Percentiles rank a stretch among this genome's conserved stretches.
These are phyloP conservation scores for Aphelidium insulamus DNA, from an alignment of 371 early-diverging fungal genomes.

Conservation along the genomic window DNA sequence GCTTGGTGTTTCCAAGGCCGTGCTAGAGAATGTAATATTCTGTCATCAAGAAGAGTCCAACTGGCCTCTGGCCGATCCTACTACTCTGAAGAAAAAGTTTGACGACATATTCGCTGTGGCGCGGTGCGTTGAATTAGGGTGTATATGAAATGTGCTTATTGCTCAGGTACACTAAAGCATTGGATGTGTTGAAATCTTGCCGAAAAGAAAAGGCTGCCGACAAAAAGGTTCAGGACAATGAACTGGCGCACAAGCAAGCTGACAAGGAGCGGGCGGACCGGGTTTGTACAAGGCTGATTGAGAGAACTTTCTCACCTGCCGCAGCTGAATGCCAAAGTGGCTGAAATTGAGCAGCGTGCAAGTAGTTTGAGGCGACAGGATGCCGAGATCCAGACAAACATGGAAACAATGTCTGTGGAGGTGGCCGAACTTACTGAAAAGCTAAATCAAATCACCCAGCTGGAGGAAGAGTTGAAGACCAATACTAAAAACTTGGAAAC, in stretches of 20 bases:
- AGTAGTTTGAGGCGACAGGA: too few relatives aligned
- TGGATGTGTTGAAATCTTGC: constrained; percentile 55
- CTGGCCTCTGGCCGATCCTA: constrained; percentile 92
- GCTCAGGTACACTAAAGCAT: constrained; percentile 69
- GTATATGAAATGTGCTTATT: constrained; percentile 1
- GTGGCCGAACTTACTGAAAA: constrained; percentile 9
- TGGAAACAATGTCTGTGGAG: constrained; percentile 8
- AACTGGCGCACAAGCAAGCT: constrained; percentile 36
- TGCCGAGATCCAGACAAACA: constrained; percentile 6
- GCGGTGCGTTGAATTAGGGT: constrained; percentile 21
- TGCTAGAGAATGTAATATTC: constrained; percentile 97
- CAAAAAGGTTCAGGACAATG: constrained; percentile 34
- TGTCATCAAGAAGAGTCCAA: constrained; percentile 98
- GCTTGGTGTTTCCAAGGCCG: constrained; percentile 73
- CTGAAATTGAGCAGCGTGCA: too few relatives aligned
- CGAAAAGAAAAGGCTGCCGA: constrained; percentile 46
- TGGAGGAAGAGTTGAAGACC: constrained; percentile 7
- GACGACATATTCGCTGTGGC: constrained; percentile 97
- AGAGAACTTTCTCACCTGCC: too few relatives aligned
- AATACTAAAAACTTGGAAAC: constrained; percentile 5
- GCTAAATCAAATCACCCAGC: constrained; percentile 4
- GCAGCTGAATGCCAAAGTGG: too few relatives aligned
- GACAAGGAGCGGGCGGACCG: constrained; percentile 55
- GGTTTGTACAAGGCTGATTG: too few relatives aligned
- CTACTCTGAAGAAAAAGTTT: constrained; percentile 86